phyloP scores from a whole-genome alignment of 1,139 yeast genomes.

The Wickerhamomyces sp. region DNA sequence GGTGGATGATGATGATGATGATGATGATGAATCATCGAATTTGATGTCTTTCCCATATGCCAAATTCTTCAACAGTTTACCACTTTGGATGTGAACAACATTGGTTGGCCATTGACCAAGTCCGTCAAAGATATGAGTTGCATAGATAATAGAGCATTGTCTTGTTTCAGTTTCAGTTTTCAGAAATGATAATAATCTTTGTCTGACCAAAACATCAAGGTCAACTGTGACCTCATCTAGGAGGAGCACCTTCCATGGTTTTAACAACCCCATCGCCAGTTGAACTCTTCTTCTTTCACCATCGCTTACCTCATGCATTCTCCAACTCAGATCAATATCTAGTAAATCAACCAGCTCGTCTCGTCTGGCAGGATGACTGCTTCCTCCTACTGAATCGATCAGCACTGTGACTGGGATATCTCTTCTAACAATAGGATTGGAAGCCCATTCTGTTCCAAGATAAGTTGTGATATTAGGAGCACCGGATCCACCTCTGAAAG shows the following conservation, averaged over 20 bases:
- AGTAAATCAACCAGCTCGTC: slow-evolving; percentile 68
- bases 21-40: slow-evolving; percentile 27
- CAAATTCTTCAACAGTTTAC: slow-evolving; percentile 37
- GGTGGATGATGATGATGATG: too few species aligned
- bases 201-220: slow-evolving; percentile 86
- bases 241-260: slow-evolving; percentile 82
- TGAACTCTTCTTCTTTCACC: slow-evolving; percentile 96
- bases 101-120: slow-evolving; percentile 85
- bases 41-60: slow-evolving; percentile 29
- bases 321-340: slow-evolving; percentile 86
- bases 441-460: slow-evolving; percentile 97
- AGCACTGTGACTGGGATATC: slow-evolving; percentile 84
- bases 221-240: slow-evolving; percentile 96
- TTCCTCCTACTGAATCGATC: slow-evolving; percentile 81
- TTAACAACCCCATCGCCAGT: slow-evolving; percentile 83
- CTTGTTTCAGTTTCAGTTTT: slow-evolving; percentile 63
- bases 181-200: slow-evolving; percentile 64
- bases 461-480: slow-evolving; percentile 68
- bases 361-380: slow-evolving; percentile 64
- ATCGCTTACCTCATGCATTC: slow-evolving; percentile 87
- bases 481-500: slow-evolving; percentile 55
- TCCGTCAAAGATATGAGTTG: slow-evolving; percentile 96
- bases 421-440: slow-evolving; percentile 81
- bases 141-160: slow-evolving; percentile 73
- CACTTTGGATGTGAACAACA: slow-evolving; percentile 74